Conservation (phyloP, 2,329 filamentous ascomycete species). For the Cladophialophora exuberans region DNA sequence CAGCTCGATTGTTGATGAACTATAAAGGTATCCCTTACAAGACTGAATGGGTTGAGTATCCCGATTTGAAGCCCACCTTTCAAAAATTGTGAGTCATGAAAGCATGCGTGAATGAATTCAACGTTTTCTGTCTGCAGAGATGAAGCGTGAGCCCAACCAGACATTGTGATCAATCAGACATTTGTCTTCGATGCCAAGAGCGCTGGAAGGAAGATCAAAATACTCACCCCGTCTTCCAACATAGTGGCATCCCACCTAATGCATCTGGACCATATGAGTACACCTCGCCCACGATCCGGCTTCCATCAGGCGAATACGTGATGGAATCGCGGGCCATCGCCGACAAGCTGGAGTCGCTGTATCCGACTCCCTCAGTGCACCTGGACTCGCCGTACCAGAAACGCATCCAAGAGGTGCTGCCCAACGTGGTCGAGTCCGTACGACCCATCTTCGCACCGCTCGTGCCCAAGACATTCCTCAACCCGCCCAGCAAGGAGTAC, state of each 20-base stretch:
- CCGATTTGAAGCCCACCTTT: slow-evolving; percentile 62
- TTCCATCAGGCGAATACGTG: slow-evolving; percentile 61
- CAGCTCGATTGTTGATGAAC: slow-evolving; percentile 68
- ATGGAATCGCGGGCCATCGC: slow-evolving; percentile 69
- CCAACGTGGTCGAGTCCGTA: slow-evolving; percentile 40
- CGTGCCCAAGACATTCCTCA: slow-evolving; percentile 58
- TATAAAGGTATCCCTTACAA: slow-evolving; percentile 69
- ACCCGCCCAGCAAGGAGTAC: slow-evolving; percentile 55
- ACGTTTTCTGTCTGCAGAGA: too few relatives aligned
- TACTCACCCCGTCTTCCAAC: background rate
- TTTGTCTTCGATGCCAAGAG: background rate
- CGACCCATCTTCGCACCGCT: slow-evolving; percentile 50
- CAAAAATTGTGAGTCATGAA: slow-evolving; percentile 50
- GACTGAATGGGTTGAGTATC: slow-evolving; percentile 72
- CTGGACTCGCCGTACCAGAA: slow-evolving; percentile 57
- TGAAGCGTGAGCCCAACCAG: background rate
- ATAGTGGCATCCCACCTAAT: slow-evolving; percentile 52
- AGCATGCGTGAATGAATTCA: too few relatives aligned
- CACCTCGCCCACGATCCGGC: slow-evolving; percentile 59
- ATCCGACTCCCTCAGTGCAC: slow-evolving; percentile 62
- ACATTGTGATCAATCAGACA: too few relatives aligned
- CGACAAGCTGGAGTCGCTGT: slow-evolving; percentile 58
- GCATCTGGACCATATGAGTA: slow-evolving; percentile 45
- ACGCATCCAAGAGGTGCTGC: slow-evolving; percentile 50
- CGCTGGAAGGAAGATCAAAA: background rate